Conservation (phyloP, 1,139 yeast genomes). For the Candida sp. region DNA sequence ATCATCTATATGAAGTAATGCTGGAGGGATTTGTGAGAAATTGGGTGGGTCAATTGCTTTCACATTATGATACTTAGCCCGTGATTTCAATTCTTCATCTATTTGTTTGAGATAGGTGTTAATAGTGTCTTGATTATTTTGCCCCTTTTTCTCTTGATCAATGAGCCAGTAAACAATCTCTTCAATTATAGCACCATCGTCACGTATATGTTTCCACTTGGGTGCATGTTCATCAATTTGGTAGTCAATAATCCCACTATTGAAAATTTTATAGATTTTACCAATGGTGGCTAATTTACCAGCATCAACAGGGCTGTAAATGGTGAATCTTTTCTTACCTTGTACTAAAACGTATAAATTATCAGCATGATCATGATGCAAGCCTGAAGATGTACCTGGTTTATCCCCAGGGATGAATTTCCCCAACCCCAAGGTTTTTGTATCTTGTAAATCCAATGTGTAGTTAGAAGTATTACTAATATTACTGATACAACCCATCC, state of each 20-base stretch:
- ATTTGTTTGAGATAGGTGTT: slow-evolving; percentile 10
- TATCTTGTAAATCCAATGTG: slow-evolving; percentile 3
- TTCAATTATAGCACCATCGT: slow-evolving; percentile 57
- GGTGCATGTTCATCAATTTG: slow-evolving; percentile 49
- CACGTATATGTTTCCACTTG: slow-evolving; percentile 54
- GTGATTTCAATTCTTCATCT: slow-evolving; percentile 12
- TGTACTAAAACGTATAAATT: slow-evolving; percentile 58
- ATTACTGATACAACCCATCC: slow-evolving; percentile 50
- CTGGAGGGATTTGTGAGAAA: slow-evolving; percentile 61
- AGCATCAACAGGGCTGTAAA: slow-evolving; percentile 63
- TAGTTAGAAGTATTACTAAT: slow-evolving; percentile 1
- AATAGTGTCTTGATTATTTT: slow-evolving; percentile 5
- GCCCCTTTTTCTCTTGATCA: slow-evolving; percentile 9
- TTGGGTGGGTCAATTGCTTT: slow-evolving; percentile 59
- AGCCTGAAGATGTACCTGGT: slow-evolving; percentile 62
- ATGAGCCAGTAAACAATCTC: slow-evolving; percentile 42
- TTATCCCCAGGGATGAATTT: slow-evolving; percentile 42
- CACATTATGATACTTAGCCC: slow-evolving; percentile 7
- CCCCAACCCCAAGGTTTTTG: slow-evolving; percentile 33
- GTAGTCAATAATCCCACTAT: slow-evolving; percentile 69
- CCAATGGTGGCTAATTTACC: slow-evolving; percentile 59
- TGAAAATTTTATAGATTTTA: slow-evolving; percentile 42
- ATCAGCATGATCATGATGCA: slow-evolving; percentile 83
- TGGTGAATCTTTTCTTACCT: slow-evolving; percentile 65
- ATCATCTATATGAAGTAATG: slow-evolving; percentile 56